These are phyloP conservation scores for Aphanocladium album DNA, from an alignment of 2,329 filamentous ascomycete species.

Conservation along the genomic window DNA sequence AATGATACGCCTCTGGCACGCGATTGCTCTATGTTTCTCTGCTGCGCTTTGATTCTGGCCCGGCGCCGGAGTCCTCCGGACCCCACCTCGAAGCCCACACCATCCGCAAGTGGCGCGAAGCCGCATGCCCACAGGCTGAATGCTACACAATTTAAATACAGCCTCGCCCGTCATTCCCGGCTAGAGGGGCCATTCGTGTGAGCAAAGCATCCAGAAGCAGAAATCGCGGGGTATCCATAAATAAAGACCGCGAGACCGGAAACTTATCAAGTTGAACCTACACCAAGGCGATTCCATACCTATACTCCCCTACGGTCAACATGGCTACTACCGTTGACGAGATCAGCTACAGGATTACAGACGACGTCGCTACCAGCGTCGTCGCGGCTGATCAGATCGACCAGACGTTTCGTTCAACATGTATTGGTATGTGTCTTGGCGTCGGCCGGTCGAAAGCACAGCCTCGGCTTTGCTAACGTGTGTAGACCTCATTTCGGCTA, in stretches of 20 bases:
- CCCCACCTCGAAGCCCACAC: slow-evolving; percentile 13
- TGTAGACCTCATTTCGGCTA: slow-evolving; percentile 55
- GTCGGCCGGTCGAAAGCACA: not conserved
- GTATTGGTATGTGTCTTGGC: slow-evolving; percentile 49
- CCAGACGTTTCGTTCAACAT: slow-evolving; percentile 54
- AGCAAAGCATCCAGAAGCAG: not conserved
- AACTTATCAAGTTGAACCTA: not conserved
- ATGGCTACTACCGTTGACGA: slow-evolving; percentile 38
- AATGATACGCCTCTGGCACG: not conserved
- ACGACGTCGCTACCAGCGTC: slow-evolving; percentile 41
- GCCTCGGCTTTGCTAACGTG: not conserved
- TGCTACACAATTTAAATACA: slow-evolving; percentile 4
- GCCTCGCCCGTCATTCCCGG: not conserved
- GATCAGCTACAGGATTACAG: slow-evolving; percentile 51
- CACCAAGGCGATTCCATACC: not conserved
- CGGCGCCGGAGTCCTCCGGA: slow-evolving; percentile 30
- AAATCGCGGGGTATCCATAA: not conserved
- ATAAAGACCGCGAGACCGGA: not conserved
- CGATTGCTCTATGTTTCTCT: not conserved
- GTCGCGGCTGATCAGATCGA: slow-evolving; percentile 54
- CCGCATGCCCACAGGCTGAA: slow-evolving; percentile 3
- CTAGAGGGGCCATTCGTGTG: not conserved
- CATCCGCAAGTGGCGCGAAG: slow-evolving; percentile 11
- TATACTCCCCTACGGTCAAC: slow-evolving; percentile 10
- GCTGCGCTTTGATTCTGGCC: slow-evolving; percentile 10